These are phyloP conservation scores for Diaporthe citriasiana DNA, from an alignment of 2,329 filamentous ascomycete species.

Conservation along the genomic window DNA sequence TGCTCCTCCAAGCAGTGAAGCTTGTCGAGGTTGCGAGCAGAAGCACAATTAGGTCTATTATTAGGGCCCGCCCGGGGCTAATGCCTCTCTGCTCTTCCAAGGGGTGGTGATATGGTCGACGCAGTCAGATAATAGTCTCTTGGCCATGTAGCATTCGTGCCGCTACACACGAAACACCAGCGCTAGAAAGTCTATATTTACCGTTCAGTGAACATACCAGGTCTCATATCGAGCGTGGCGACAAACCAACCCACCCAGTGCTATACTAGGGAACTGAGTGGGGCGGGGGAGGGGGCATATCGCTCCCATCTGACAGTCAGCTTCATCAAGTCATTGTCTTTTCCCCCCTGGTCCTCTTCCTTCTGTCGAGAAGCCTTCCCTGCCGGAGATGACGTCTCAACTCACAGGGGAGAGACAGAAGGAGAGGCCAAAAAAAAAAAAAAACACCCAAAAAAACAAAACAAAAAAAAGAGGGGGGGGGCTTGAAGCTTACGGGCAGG, in stretches of 20 bases:
- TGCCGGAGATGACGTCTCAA: no score
- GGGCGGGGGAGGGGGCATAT: no score
- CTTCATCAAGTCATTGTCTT: not conserved
- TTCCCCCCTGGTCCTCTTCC: not conserved
- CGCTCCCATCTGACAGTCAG: conserved; percentile 1
- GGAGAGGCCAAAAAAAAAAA: no score
- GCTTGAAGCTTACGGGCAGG: no score
- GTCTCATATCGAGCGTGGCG: not conserved
- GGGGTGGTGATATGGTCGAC: not conserved
- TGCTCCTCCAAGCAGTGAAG: not conserved
- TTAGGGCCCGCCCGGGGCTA: not conserved
- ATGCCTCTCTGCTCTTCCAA: not conserved
- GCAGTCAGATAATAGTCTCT: conserved; percentile 27
- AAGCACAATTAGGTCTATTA: not conserved
- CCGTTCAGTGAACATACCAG: not conserved
- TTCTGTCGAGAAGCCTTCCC: no score
- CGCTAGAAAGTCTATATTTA: conserved; percentile 13
- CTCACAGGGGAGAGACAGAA: no score
- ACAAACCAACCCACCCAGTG: not conserved
- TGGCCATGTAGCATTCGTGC: conserved; percentile 23
- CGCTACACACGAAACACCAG: conserved; percentile 10
- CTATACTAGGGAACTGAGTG: not conserved
- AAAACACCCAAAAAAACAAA: no score
- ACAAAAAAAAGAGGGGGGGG: no score
- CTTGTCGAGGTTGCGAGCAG: not conserved